Evolutionary conservation across 1,284 basidiomycete species (phyloP).

Genomic region (Ustilago curta): DNA sequence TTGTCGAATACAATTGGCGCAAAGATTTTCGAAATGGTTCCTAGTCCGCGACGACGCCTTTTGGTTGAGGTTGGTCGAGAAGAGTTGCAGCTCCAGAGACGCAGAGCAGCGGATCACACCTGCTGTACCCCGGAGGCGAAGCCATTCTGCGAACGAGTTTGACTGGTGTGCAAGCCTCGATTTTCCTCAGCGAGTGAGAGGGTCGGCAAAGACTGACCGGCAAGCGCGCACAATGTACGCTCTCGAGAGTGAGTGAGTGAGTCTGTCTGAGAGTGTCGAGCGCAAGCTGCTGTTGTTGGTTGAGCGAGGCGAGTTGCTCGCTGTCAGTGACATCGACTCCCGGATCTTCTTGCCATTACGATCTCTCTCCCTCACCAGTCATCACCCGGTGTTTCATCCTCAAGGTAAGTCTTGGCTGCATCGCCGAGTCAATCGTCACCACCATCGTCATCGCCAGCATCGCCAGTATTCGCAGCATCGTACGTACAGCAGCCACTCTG

Average conservation of each 20-base stretch:
- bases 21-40: neutral
- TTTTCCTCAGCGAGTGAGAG: neutral
- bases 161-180: slow-evolving; percentile 18
- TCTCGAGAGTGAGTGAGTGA: slow-evolving; percentile 1
- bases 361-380: slow-evolving; percentile 42
- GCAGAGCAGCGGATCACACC: neutral
- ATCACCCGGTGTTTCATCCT: slow-evolving; percentile 52
- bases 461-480: slow-evolving; percentile 5
- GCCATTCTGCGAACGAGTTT: neutral
- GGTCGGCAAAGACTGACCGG: slow-evolving; percentile 2
- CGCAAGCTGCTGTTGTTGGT: neutral
- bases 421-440: slow-evolving; percentile 13
- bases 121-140: neutral
- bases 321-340: slow-evolving; percentile 19
- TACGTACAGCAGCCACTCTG: slow-evolving; percentile 4
- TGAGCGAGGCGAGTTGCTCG: slow-evolving; percentile 4
- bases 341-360: slow-evolving; percentile 31
- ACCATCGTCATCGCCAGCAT: slow-evolving; percentile 30
- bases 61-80: neutral
- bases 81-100: slow-evolving; percentile 3
- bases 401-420: slow-evolving; percentile 45
- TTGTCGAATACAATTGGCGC: slow-evolving; percentile 1
- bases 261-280: neutral
- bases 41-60: neutral
- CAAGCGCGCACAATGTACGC: neutral